Evolutionary conservation across 163 green algal species (phyloP).

Genomic region (Picocystis sp.): DNA sequence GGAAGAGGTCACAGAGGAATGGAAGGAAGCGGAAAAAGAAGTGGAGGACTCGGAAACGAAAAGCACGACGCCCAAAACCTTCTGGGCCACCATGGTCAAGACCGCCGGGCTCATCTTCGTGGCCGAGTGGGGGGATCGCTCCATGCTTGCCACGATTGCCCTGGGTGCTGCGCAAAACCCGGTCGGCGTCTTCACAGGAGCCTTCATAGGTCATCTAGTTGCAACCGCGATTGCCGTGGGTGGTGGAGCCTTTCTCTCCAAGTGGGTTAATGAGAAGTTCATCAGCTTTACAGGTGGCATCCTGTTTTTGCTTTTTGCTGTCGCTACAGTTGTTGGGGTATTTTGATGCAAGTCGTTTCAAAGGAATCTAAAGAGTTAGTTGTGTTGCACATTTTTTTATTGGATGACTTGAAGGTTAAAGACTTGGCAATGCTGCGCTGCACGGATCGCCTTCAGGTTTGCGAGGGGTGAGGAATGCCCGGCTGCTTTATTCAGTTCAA

Average conservation of each 20-base stretch:
- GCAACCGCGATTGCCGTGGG: constrained; percentile 83
- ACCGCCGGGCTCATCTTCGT: constrained; percentile 73
- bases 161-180: constrained; percentile 72
- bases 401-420: no score
- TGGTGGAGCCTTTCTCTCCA: constrained; percentile 56
- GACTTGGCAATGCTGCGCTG: no score
- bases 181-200: constrained; percentile 66
- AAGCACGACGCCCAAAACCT: constrained; percentile 1
- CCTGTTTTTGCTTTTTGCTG: constrained; percentile 87
- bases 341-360: constrained; percentile 27
- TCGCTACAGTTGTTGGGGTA: constrained; percentile 52
- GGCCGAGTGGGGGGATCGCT: constrained; percentile 74
- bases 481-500: constrained; percentile 35
- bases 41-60: constrained; percentile 26
- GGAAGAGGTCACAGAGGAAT: constrained; percentile 38
- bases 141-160: constrained; percentile 88
- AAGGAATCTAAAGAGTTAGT: no score
- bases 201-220: constrained; percentile 62
- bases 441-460: no score
- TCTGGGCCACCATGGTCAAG: constrained; percentile 31
- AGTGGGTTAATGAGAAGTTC: constrained; percentile 72
- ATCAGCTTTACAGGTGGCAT: constrained; percentile 63
- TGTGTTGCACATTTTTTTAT: no score
- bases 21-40: constrained; percentile 31
- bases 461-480: background rate